Conservation (phyloP, 768 basidiomycete genomes). For the Amylocystis lapponica region DNA sequence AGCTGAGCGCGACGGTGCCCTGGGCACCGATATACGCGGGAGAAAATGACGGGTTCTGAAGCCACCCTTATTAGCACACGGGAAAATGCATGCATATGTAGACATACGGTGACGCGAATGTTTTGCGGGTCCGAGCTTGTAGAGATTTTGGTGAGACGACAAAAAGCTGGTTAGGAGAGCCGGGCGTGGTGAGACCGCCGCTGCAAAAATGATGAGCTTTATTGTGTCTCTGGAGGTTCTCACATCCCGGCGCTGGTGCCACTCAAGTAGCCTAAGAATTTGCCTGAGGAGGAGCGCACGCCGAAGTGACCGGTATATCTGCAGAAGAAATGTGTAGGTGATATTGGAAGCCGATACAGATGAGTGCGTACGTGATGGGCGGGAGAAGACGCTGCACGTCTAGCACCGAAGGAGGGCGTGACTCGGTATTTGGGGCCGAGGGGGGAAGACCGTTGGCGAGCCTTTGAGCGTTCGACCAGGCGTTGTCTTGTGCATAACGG, state of each 20-base stretch:
- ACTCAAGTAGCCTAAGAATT: too few relatives aligned
- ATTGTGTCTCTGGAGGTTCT: neutral
- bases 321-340: too few relatives aligned
- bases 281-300: too few relatives aligned
- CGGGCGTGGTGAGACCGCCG: neutral
- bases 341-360: neutral
- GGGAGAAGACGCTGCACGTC: slow-evolving; percentile 2
- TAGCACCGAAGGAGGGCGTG: slow-evolving; percentile 3
- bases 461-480: slow-evolving; percentile 11
- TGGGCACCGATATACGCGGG: slow-evolving; percentile 34
- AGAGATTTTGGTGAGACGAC: neutral
- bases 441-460: slow-evolving; percentile 13
- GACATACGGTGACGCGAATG: slow-evolving; percentile 33
- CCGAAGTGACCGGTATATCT: too few relatives aligned
- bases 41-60: slow-evolving; percentile 35
- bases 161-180: neutral
- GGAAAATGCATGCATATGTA: neutral
- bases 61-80: neutral
- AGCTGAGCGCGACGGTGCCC: slow-evolving; percentile 11
- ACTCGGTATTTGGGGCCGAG: slow-evolving; percentile 8
- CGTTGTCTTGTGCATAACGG: neutral
- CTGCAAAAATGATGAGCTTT: neutral
- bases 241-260: neutral
- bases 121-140: slow-evolving; percentile 23
- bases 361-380: neutral